Evolutionary conservation across 345 rosid species (phyloP), one percentile per base, ranked within the genome.

Genomic region (Corchorus olitorius): DNA sequence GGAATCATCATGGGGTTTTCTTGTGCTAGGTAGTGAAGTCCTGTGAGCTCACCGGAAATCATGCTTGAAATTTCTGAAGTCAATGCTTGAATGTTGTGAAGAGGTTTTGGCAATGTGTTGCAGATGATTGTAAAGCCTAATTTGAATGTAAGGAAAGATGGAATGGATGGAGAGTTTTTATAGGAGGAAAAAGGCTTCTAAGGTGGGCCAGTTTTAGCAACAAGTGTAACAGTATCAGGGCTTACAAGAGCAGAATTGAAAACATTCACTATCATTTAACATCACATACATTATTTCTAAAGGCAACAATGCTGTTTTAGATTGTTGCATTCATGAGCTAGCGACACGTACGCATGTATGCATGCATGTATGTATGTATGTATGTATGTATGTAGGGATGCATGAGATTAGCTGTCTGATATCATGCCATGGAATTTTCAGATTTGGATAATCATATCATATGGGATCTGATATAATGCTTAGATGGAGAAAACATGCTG

Each of bases 11-110:
- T 35, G 3, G 68, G 80, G 63, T 76, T 84, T 64, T 88, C 92
- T 1, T 89, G 83, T 49, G 82, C 59, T 15, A 87, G 71, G 76
- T 80, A 86, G 39, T 87, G 89, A 75, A 83, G 75, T 66, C 90
- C 92, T 9, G 86, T 75, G 73, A 91, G 49, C 61, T 92, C 90
- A 10, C 77, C 87, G 43, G 89, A 87, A 84, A 84, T 70, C 86
- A 90, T 89, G 86, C 83, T 76, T 77, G 33, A 50, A 52, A 22
- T 27, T 34, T 78, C 8, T 55, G n/a, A 65, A 43, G 39, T 37
- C 52, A 70, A 54, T 37, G 41, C 79, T 75, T 76, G 20, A 49
- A 41, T 50, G 33, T 68, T 27, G 27, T 74, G 11, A 52, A 50
- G 70, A 55, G 70, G 43, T 39, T 39, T 4, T 34, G 63, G 33